phyloP scores from a whole-genome alignment of 306 rosid genomes.

The Quercus berberidifolia region DNA sequence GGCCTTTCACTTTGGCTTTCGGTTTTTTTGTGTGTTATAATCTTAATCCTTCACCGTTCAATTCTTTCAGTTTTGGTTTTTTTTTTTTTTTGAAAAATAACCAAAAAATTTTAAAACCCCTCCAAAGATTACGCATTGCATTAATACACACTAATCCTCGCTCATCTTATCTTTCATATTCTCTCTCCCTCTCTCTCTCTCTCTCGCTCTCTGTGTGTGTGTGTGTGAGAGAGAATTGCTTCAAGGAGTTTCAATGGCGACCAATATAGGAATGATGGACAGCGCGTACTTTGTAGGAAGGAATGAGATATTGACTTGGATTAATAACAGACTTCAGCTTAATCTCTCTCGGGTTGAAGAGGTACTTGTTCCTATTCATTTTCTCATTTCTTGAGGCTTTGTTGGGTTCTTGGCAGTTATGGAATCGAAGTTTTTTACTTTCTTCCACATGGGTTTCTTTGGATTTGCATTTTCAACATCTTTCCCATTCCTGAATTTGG shows the following conservation, averaged over 20 bases:
- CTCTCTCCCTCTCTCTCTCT: background rate
- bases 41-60: slow-evolving; percentile 23
- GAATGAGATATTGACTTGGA: slow-evolving; percentile 91
- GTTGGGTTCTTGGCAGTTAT: slow-evolving; percentile 5
- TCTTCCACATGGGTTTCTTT: slow-evolving; percentile 18
- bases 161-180: background rate
- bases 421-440: background rate
- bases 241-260: slow-evolving; percentile 55
- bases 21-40: background rate
- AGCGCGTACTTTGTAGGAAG: slow-evolving; percentile 93
- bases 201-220: background rate
- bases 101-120: slow-evolving; percentile 4
- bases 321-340: slow-evolving; percentile 83
- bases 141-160: slow-evolving; percentile 5
- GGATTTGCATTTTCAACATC: background rate
- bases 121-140: slow-evolving; percentile 25
- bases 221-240: background rate
- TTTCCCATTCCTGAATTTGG: background rate
- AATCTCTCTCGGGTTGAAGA: slow-evolving; percentile 90
- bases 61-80: slow-evolving; percentile 6
- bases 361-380: slow-evolving; percentile 26
- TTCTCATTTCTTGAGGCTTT: background rate
- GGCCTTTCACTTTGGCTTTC: slow-evolving; percentile 13
- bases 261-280: slow-evolving; percentile 92
- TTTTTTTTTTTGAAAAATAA: background rate